Evolutionary conservation across 176 grass and related monocot genomes (phyloP), one percentile per base, ranked within the genome.

Genomic region (Carex pumila): DNA sequence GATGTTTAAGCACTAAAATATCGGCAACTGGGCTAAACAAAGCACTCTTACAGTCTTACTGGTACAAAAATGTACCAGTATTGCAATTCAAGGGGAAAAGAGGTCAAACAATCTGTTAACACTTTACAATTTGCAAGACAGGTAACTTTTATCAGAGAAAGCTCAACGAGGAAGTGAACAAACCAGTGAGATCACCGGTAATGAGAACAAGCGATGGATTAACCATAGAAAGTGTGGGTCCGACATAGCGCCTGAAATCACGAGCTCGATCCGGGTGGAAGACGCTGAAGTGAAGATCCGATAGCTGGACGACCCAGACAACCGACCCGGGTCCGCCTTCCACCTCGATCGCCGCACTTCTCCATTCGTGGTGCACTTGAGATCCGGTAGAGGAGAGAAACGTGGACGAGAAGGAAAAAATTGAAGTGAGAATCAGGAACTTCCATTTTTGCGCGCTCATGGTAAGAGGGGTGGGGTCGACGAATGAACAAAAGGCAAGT

Each of bases 271-370:
- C 96, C 57, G 93, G 93, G 68, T 98, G 86, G 91, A 93, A 92
- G 85, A 95, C 86, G 89, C 96, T 98, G 85, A 98, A 91, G 83
- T 98, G 93, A 88, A 98, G 96, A 91, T 95, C 96, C 61, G 96
- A 95, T 3, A 98, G 83, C 86, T 98, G 96, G 67, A 82, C 93
- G 65, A 85, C 91, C 96, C 96, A 98, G 43, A 95, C 89, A 61
- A 95, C 89, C 82, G 91, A 90, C 1, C 80, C 84, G 39, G 96
- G 93, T 63, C 60, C 88, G 68, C 85, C 93, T 81, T 89, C 80
- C 71, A 93, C 89, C 84, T 92, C 87, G 66, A 89, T 84, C 65
- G 86, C 87, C 19, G 69, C 85, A 36, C 86, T 54, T 30, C 31
- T 31, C n/a, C 64, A 72, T 30, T 21, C 54, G 2, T 19, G 45